Conservation (phyloP, 2,329 filamentous ascomycete species). For the Hypoxylon sp. region DNA sequence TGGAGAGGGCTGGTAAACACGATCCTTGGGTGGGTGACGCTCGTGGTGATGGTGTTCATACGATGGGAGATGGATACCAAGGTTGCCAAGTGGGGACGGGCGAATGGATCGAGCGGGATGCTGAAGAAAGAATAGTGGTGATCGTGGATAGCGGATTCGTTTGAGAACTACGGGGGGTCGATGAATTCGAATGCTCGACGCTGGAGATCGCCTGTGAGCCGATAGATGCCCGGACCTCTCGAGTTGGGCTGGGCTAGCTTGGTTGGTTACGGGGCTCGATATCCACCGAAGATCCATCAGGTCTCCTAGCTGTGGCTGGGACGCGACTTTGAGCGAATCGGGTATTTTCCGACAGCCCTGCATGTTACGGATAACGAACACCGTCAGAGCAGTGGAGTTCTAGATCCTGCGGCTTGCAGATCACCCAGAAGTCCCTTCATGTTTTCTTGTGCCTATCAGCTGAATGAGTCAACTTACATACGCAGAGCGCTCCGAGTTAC, state of each 20-base stretch:
- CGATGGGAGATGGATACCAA: conserved; percentile 56
- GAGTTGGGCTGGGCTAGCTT: not conserved
- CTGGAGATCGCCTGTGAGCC: conserved; percentile 10
- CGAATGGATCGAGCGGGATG: conserved; percentile 47
- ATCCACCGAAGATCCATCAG: conserved; percentile 12
- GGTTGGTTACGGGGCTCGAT: not conserved
- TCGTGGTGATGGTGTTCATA: conserved; percentile 55
- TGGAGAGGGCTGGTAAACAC: conserved; percentile 51
- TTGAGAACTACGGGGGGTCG: conserved; percentile 5
- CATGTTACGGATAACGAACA: conserved; percentile 11
- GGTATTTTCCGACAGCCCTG: conserved; percentile 8
- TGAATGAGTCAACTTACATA: conserved; percentile 2
- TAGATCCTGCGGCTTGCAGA: conserved; percentile 3
- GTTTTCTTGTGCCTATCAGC: not conserved
- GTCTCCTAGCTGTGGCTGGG: not conserved
- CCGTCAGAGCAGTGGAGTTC: conserved; percentile 7
- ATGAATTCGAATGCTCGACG: conserved; percentile 5
- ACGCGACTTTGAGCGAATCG: conserved; percentile 9
- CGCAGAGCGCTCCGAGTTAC: not conserved
- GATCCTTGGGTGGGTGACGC: conserved; percentile 53
- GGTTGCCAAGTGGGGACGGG: conserved; percentile 53
- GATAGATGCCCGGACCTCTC: conserved; percentile 2
- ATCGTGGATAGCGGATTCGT: conserved; percentile 1
- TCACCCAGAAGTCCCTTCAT: not conserved
- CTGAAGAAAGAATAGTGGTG: conserved; percentile 24